Base-by-base conservation (phyloP, 768 basidiomycete genomes). In the Cystoderma amianthinum region DNA sequence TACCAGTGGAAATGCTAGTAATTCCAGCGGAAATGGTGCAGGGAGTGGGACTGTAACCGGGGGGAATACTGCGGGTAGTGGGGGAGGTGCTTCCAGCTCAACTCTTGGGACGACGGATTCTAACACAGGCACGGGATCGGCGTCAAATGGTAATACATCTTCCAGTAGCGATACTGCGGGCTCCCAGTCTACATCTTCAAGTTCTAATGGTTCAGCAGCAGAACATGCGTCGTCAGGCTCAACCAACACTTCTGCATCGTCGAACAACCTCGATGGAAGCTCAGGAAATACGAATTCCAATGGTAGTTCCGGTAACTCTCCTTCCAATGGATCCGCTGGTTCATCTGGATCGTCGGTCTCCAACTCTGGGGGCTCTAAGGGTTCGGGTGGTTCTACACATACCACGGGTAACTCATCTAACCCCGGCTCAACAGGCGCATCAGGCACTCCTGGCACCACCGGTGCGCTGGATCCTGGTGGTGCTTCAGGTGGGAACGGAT, bases 401-500 rank as follows among this genome's bases (percentile, higher is more conserved):
- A 36, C 34, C 7, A 16, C 34, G 17, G 7, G 7, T 9, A 17
- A n/a, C 9, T 30, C 28, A 9, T 15, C 28, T 30, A 30, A 15
- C 15, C 34, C 34, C 18, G 17, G 25, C 10, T 32, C 33, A 3
- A 22, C 41, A 19, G 38, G 43, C n/a, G 39, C 38, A 13, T n/a
- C 30, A 12, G 44, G 17, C 6, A n/a, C 34, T 20, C 28, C 36
- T 20, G 39, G 49, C 38, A 42, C 44, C 9, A 30, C 38, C 19
- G 15, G 33, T 10, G 12, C 38, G 15, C 15, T 32, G 13, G 23
- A 38, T 36, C 15, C 43, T n/a, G 5, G 43, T 37, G 40, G 42
- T 28, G 44, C 41, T n/a, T 36, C 39, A 13, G 43, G 50, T 32
- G 48, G 54, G n/a, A 39, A n/a, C 18, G 16, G 16, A 6, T 16